phyloP scores from a whole-genome alignment of 2,329 filamentous ascomycete genomes.

The Gaeumannomyces tritici region DNA sequence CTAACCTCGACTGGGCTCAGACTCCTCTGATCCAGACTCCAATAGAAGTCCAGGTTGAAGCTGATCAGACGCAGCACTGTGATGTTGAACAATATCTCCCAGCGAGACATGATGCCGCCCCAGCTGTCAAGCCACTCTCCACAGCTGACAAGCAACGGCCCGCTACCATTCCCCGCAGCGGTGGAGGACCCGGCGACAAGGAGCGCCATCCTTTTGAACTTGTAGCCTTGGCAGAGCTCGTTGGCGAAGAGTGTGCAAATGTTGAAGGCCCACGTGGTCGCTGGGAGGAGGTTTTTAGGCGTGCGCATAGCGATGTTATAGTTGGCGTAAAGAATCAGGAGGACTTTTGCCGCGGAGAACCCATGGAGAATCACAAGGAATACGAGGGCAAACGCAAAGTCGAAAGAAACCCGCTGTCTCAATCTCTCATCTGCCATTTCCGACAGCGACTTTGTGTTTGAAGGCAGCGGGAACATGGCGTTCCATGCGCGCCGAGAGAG shows the following conservation, averaged over 20 bases:
- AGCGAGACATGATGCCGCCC: constrained; percentile 76
- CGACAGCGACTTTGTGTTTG: constrained; percentile 17
- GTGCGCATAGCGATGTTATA: constrained; percentile 67
- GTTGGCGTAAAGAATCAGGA: constrained; percentile 72
- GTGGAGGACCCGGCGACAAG: constrained; percentile 22
- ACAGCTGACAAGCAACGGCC: neutral
- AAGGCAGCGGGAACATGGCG: constrained; percentile 29
- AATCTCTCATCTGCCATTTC: constrained; percentile 47
- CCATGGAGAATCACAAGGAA: constrained; percentile 78
- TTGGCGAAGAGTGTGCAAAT: constrained; percentile 80
- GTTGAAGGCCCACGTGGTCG: constrained; percentile 83
- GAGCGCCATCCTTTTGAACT: constrained; percentile 51
- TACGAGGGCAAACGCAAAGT: constrained; percentile 69
- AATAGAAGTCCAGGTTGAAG: constrained; percentile 96
- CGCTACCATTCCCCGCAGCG: neutral
- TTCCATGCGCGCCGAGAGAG: constrained; percentile 67
- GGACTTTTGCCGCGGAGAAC: constrained; percentile 72
- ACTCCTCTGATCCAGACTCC: constrained; percentile 61
- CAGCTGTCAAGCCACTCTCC: constrained; percentile 64
- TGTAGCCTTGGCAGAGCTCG: constrained; percentile 73
- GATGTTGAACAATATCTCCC: constrained; percentile 97
- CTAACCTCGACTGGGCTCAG: constrained; percentile 69
- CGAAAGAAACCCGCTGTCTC: constrained; percentile 67
- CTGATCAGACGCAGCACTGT: constrained; percentile 88
- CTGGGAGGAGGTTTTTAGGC: constrained; percentile 61